These are phyloP conservation scores for Chlorophyllum brunneum DNA, from an alignment of 768 basidiomycete genomes.

Conservation along the genomic window DNA sequence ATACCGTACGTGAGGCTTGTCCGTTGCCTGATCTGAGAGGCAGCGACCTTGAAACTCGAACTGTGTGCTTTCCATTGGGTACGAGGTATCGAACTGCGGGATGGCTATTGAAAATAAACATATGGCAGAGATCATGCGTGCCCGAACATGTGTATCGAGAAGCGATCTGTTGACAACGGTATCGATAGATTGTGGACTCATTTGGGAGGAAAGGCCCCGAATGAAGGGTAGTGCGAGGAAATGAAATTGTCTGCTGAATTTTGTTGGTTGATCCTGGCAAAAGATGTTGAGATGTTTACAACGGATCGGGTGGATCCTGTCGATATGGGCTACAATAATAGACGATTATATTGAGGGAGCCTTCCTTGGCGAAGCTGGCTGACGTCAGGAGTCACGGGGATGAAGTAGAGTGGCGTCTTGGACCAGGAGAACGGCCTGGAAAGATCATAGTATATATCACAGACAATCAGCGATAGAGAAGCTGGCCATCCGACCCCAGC, in stretches of 20 bases:
- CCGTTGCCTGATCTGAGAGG: no score
- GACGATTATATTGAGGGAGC: background rate
- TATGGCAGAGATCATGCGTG: background rate
- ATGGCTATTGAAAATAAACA: background rate
- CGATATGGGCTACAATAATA: background rate
- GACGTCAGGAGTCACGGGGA: slow-evolving; percentile 6
- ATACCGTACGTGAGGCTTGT: no score
- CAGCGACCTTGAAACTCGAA: no score
- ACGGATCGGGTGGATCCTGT: background rate
- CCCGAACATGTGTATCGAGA: slow-evolving; percentile 6
- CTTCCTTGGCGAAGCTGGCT: background rate
- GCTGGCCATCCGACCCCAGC: background rate
- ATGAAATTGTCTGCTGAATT: background rate
- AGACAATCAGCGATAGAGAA: background rate
- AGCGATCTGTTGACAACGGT: slow-evolving; percentile 1
- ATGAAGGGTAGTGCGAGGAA: background rate
- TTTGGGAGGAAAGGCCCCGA: background rate
- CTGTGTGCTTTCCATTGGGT: no score
- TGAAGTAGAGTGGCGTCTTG: background rate
- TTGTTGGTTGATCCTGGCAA: background rate
- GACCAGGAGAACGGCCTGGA: background rate
- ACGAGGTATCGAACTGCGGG: no score
- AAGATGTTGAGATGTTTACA: background rate
- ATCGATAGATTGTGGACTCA: background rate
- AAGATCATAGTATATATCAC: background rate